Evolutionary conservation across 2,329 filamentous ascomycete genomes (phyloP).

Genomic region (Fusarium brachygibbosum): DNA sequence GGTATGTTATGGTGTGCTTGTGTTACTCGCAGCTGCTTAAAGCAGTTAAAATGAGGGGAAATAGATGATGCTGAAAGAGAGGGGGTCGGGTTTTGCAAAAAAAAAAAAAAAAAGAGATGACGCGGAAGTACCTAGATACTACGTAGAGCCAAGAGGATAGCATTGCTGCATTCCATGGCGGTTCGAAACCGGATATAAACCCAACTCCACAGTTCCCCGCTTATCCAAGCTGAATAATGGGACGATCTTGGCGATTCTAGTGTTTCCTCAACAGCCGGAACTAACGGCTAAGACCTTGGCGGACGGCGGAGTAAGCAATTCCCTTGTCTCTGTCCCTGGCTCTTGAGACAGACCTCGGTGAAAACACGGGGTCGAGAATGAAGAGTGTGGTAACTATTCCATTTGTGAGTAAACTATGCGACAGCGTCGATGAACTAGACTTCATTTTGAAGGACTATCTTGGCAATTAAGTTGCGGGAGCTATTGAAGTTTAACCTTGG

Average conservation of each 20-base stretch:
- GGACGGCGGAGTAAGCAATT: not conserved
- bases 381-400: not conserved
- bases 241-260: constrained; percentile 3
- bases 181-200: not conserved
- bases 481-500: not conserved
- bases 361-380: constrained; percentile 9
- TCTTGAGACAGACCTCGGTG: constrained; percentile 4
- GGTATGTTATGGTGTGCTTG: not conserved
- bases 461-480: constrained; percentile 7
- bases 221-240: constrained; percentile 2
- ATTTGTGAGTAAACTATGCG: not conserved
- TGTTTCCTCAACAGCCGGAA: not conserved
- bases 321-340: not conserved
- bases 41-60: constrained; percentile 10
- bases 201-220: not conserved
- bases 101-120: not conserved
- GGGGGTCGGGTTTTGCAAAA: not conserved
- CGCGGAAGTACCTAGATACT: not conserved
- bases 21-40: not conserved
- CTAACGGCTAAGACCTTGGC: not conserved
- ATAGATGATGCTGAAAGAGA: not conserved
- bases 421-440: not conserved
- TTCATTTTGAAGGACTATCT: not conserved
- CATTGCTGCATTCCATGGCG: not conserved
- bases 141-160: not conserved